Base-by-base conservation (phyloP, 257 asterid species). In the Lithospermum erythrorhizon region DNA sequence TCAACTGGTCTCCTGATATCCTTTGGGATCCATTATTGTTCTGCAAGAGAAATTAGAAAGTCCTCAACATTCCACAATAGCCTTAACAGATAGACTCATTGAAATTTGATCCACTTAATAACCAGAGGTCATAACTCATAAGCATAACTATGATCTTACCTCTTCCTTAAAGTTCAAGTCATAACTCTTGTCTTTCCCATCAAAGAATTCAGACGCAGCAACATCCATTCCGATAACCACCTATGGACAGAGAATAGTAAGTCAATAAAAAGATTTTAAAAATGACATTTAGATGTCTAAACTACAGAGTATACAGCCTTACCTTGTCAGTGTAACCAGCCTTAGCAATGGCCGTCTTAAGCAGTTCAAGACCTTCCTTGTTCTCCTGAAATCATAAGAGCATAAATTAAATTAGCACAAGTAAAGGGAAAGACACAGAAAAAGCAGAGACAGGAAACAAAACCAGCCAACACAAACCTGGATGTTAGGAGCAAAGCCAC, bases 161-260 rank as follows among this genome's bases (percentile, higher is more conserved):
- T 89, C 97, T 81, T 94, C 99, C 69, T 94, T 94, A 78, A 94
- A 94, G 86, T 94, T 94, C 88, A 89, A 74, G 62, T 94, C 97
- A 13, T 89, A 89, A 9, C 80, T 78, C 81, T 89, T 81, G 61
- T 87, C 96, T 14, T 78, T 49, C 35, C 87, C 88, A 18, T 56
- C 60, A 61, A 83, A 94, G 67, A 94, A 94, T 70, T 89, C 99
- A 69, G 99, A 94, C 16, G 99, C 99, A 56, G 99, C 99, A 75
- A 94, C 99, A 70, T 94, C 97, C 97, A 93, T 94, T 35, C 99
- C 99, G 58, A 94, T 94, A 49, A 89, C 99, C 66, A 94, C 96
- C 99, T 86, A 32, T 4, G 35, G 14, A 60, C 61, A 25, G 6
- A 56, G 23, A 56, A 29, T 20, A 57, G 47, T 18, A 65, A 49